Evolutionary conservation across 768 basidiomycete species (phyloP), one percentile per base, ranked within the genome.

Genomic region (Hemileccinum rubropunctum): DNA sequence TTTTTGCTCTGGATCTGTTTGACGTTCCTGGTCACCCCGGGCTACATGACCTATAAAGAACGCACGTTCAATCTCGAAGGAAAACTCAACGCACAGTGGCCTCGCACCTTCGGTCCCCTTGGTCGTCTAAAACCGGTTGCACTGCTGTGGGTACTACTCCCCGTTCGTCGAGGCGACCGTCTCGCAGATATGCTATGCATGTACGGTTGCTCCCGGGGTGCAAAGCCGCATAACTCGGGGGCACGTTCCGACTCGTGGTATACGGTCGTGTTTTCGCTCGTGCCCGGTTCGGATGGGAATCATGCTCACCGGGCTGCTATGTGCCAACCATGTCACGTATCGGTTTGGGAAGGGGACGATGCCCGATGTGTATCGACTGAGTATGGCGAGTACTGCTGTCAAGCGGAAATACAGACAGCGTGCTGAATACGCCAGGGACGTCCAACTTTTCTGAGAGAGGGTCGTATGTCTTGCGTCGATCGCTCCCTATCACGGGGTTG

Each of bases 341-440:
- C 77, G 89, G 45, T 91, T 91, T 65, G 88, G 88, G 10, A 91
- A 91, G 73, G 89, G 90, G 51, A 83, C 91, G 82, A 89, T 86
- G 77, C 89, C 88, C 36, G 87, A 88, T 73, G 81, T 84, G 13
- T 91, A 92, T 67, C 75, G 88, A 32, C 74, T 91, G 39, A 83
- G 82, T 69, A 71, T 80, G 75, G 78, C 76, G 51, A 83, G 23
- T 23, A n/a, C 6, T 23, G 23, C 23, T 3, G 23, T 23, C 23
- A 6, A 23, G 6, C 23, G 23, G 23, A 23, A 23, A 23, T 6
- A 23, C 23, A 23, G 23, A 23, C 6, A 23, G 6, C 23, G 3
- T 23, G 23, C 23, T 6, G 6, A 6, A 6, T 23, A 23, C 23
- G 3, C 23, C 23, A 6, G 23, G 3, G 23, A 23, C 23, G 23